Base-by-base conservation (phyloP, 2,329 filamentous ascomycete species). In the Pestalotiopsis sp. region DNA sequence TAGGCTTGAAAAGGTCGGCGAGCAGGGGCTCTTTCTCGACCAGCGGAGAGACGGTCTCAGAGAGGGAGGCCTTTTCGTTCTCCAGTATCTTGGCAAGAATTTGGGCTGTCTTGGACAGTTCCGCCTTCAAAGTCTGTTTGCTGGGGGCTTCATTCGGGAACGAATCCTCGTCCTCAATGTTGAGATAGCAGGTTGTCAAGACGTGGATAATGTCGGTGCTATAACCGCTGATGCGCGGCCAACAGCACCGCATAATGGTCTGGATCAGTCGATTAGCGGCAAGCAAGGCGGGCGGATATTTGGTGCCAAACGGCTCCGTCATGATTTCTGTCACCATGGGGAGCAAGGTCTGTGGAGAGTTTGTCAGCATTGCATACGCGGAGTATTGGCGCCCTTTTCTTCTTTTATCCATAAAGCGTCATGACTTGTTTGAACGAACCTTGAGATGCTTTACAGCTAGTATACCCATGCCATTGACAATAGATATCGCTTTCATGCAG, bases 361-460 rank as follows among this genome's bases (percentile, higher is more conserved):
- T 23, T 23, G 61, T 70, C 36, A 66, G 58, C n/a, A 61, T 64
- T 58, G 67, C 56, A 36, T 66, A 27, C 31, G 38, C 7, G 52
- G 41, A 63, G 52, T 60, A 41, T 27, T 52, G 4, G 14, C 17
- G 23, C 57, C 36, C 20, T 66, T 57, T 36, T 49, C 12, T 25
- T 17, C n/a, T 52, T 23, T 41, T 56, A 5, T 9, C 3, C 45
- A 9, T 17, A 52, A 25, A 58, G 36, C 23, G 17, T 57, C 3
- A 60, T 52, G 13, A 23, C 12, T 39, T 57, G 25, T 59, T 38
- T 27, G 4, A 11, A 82, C 79, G 45, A 75, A 89, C 88, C 82
- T 90, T 89, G 1, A 94, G 80, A 77, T 95, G 90, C 74, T 91
- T 92, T 36, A 90, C 86, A 1, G 87, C 82, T 70, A 88, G 82